Evolutionary conservation across 83 land plant species (phyloP).

Genomic region (Picea abies): DNA sequence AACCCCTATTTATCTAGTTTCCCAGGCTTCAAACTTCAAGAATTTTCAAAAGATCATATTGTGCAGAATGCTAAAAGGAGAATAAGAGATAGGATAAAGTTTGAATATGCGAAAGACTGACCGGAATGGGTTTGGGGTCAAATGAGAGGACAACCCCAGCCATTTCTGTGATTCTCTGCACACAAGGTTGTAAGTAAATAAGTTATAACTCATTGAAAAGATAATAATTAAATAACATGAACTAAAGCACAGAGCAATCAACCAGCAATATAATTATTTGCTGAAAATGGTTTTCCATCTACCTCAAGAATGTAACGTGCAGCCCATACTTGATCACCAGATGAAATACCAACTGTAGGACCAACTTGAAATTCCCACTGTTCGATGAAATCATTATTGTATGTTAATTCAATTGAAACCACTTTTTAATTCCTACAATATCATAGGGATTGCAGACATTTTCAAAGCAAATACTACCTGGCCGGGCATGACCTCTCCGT

Average conservation of each 20-base stretch:
- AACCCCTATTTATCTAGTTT: too few species aligned
- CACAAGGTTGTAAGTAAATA: neutral
- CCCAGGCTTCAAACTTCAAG: too few species aligned
- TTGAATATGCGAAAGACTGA: neutral
- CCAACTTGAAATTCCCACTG: slow-evolving; percentile 62
- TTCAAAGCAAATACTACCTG: slow-evolving; percentile 20
- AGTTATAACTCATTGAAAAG: neutral
- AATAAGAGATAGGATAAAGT: too few species aligned
- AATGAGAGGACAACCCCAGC: slow-evolving; percentile 46
- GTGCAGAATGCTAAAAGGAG: too few species aligned
- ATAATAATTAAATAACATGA: neutral
- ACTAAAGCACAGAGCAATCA: neutral
- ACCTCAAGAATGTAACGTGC: slow-evolving; percentile 2
- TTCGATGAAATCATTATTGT: neutral
- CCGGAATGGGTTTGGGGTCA: slow-evolving; percentile 53
- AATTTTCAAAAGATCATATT: too few species aligned
- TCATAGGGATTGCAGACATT: neutral
- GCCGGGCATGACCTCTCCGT: slow-evolving; percentile 61
- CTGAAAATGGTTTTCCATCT: neutral
- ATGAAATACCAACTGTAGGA: slow-evolving; percentile 39
- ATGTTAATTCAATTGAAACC: neutral
- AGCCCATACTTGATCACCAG: slow-evolving; percentile 7
- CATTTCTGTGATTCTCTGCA: slow-evolving; percentile 36
- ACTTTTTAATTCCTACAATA: neutral
- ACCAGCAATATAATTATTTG: neutral